phyloP scores from a whole-genome alignment of 2,329 filamentous ascomycete genomes.

The Ophioceras dolichostomum region DNA sequence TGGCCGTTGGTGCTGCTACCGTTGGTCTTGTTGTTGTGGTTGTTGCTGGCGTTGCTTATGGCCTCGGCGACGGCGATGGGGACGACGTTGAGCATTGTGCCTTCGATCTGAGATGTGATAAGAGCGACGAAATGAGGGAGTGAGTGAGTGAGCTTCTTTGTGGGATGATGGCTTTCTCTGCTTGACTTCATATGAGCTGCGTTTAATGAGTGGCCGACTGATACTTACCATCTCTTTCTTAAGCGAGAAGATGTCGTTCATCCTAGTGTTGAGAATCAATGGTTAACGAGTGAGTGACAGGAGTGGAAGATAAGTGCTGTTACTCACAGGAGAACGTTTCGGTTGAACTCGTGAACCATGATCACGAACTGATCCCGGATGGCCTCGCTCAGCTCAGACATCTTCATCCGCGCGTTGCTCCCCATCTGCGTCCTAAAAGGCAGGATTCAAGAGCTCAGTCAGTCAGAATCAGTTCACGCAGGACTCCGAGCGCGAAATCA shows the following conservation, averaged over 20 bases:
- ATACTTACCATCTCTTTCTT: slow-evolving; percentile 10
- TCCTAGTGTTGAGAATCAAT: slow-evolving; percentile 1
- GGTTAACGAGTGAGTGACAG: neutral
- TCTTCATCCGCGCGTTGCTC: neutral
- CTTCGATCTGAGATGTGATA: neutral
- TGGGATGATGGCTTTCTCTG: too few relatives aligned
- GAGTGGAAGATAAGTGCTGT: neutral
- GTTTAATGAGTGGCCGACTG: neutral
- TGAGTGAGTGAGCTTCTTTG: neutral
- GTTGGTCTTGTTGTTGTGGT: too few relatives aligned
- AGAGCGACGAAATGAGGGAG: neutral
- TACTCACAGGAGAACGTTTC: slow-evolving; percentile 6
- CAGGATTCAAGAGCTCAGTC: neutral
- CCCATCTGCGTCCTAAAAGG: neutral
- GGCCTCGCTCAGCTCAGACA: slow-evolving; percentile 2
- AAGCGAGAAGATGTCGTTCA: slow-evolving; percentile 11
- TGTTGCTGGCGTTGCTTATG: neutral
- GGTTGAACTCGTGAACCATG: slow-evolving; percentile 5
- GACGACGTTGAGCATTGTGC: neutral
- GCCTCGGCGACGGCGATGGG: neutral
- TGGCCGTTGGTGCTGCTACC: too few relatives aligned
- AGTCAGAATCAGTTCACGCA: too few relatives aligned
- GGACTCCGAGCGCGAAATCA: too few relatives aligned
- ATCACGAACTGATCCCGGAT: slow-evolving; percentile 1
- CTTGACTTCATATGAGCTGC: too few relatives aligned